Conservation (phyloP, 2,329 filamentous ascomycete species). For the Penicillium hesseltinei region DNA sequence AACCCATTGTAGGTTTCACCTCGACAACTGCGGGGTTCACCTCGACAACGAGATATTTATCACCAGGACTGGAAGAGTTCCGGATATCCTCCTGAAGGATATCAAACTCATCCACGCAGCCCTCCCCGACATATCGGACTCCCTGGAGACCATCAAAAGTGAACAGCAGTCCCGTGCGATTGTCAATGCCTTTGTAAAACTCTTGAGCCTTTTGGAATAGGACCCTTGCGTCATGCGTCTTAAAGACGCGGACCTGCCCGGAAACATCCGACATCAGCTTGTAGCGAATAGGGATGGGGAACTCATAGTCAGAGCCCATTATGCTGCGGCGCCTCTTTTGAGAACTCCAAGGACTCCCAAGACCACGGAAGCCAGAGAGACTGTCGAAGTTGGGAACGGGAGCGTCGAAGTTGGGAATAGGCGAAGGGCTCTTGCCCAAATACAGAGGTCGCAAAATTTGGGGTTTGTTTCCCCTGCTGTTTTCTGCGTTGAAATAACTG, state of each 20-base stretch:
- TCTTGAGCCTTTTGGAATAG: conserved; percentile 23
- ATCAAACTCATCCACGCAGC: conserved; percentile 21
- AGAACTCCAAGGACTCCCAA: background rate
- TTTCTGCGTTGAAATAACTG: background rate
- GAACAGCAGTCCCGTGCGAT: conserved; percentile 11
- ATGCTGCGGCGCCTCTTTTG: background rate
- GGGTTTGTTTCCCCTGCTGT: background rate
- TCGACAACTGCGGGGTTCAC: background rate
- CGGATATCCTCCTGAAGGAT: conserved; percentile 19
- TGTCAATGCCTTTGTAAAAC: conserved; percentile 18
- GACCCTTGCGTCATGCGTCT: conserved; percentile 10
- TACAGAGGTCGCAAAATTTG: accelerated
- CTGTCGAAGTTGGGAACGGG: too few relatives aligned
- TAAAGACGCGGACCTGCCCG: conserved; percentile 15
- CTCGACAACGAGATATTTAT: background rate
- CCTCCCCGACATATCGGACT: conserved; percentile 21
- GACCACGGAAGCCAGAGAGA: background rate
- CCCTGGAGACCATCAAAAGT: conserved; percentile 1
- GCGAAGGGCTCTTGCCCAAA: too few relatives aligned
- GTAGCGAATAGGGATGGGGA: conserved; percentile 7
- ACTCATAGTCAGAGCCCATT: background rate
- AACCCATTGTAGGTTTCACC: background rate
- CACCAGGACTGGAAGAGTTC: background rate
- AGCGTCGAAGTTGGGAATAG: too few relatives aligned
- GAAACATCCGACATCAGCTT: conserved; percentile 18